Evolutionary conservation across 306 rosid species (phyloP).

Genomic region (Sechiopsis laciniata): DNA sequence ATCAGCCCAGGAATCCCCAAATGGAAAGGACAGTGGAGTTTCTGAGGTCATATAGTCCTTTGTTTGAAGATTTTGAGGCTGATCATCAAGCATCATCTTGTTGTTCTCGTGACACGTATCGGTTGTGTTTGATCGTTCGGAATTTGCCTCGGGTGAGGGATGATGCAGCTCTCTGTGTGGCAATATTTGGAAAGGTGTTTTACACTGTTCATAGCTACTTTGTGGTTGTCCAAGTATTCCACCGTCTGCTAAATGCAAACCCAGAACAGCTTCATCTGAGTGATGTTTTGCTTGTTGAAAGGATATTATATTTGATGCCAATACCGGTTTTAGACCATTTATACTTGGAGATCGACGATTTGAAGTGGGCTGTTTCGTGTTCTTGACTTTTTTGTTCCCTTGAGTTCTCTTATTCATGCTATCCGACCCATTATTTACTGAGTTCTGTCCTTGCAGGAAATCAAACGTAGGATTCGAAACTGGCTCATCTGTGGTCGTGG

Average conservation of each 20-base stretch:
- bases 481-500: slow-evolving; percentile 29
- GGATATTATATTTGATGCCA: slow-evolving; percentile 30
- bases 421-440: slow-evolving; percentile 27
- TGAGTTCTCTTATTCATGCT: slow-evolving; percentile 31
- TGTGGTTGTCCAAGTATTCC: slow-evolving; percentile 27
- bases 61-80: slow-evolving; percentile 29
- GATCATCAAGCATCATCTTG: slow-evolving; percentile 26
- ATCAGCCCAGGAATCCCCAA: slow-evolving; percentile 76
- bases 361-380: slow-evolving; percentile 35
- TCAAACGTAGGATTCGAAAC: slow-evolving; percentile 28
- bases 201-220: slow-evolving; percentile 20
- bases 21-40: slow-evolving; percentile 50
- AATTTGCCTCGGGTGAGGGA: not conserved
- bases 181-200: slow-evolving; percentile 14
- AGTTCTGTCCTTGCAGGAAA: slow-evolving; percentile 29
- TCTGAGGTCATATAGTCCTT: slow-evolving; percentile 36
- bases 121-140: slow-evolving; percentile 28
- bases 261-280: slow-evolving; percentile 28
- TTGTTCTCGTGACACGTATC: slow-evolving; percentile 24
- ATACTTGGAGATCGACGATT: slow-evolving; percentile 47
- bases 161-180: slow-evolving; percentile 22
- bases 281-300: slow-evolving; percentile 44
- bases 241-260: slow-evolving; percentile 24
- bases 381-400: slow-evolving; percentile 35
- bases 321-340: slow-evolving; percentile 55